phyloP scores from a whole-genome alignment of 148 eudicot genomes.

The Amaranthus cruentus region DNA sequence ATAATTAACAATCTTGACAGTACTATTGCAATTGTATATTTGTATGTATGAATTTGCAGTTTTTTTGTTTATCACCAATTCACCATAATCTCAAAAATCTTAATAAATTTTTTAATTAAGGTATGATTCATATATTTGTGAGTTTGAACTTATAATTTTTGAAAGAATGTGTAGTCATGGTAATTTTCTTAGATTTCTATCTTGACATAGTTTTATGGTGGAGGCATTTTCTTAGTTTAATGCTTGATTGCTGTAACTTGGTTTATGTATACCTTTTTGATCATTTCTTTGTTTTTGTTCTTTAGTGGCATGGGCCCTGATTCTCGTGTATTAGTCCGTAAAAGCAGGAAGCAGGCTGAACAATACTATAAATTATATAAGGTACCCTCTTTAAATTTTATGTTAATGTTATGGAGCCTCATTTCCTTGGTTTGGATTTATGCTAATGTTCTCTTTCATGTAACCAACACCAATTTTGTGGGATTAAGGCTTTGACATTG shows the following conservation, averaged over 20 bases:
- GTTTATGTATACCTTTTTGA: neutral
- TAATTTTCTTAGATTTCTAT: neutral
- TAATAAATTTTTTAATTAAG: neutral
- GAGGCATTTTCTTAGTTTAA: neutral
- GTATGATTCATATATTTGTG: neutral
- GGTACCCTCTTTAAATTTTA: slow-evolving; percentile 31
- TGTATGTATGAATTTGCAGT: neutral
- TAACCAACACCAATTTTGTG: neutral
- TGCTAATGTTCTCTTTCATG: neutral
- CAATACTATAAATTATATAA: slow-evolving; percentile 83
- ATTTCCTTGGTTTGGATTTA: neutral
- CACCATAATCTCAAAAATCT: neutral
- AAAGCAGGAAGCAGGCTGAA: slow-evolving; percentile 98
- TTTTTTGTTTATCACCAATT: neutral
- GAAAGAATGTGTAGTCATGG: neutral
- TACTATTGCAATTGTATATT: neutral
- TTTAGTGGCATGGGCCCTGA: slow-evolving; percentile 99
- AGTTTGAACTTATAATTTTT: neutral
- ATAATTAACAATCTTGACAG: neutral
- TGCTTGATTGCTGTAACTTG: neutral
- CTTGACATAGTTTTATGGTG: neutral
- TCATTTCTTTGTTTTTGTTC: neutral
- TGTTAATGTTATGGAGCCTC: neutral
- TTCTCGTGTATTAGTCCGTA: slow-evolving; percentile 89
- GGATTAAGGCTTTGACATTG: neutral